phyloP scores from a whole-genome alignment of 345 rosid species.

The Eucalyptus pauciflora region DNA sequence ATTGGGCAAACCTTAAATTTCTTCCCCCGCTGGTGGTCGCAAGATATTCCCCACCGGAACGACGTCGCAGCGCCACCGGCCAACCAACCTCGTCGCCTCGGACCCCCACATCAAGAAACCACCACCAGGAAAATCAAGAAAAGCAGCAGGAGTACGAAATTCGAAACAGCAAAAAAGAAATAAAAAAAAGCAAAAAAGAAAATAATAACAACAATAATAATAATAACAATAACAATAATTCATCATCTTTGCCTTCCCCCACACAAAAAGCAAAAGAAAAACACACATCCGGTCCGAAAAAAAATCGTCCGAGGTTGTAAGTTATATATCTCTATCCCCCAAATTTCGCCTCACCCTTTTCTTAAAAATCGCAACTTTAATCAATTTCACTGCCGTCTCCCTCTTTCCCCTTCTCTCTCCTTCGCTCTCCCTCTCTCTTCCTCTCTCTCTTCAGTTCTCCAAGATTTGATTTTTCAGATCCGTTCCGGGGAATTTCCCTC shows the following conservation, averaged over 20 bases:
- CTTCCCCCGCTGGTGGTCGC: too few species aligned
- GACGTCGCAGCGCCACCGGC: background rate
- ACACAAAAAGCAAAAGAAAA: background rate
- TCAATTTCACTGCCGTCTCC: background rate
- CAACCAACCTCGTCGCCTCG: too few species aligned
- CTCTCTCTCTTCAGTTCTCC: background rate
- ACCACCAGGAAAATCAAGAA: background rate
- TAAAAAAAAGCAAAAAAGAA: background rate
- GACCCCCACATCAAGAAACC: background rate
- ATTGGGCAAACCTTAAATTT: background rate
- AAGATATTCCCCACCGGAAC: background rate
- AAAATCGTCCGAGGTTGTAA: background rate
- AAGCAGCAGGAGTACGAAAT: background rate
- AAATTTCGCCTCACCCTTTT: background rate
- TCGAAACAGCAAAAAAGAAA: background rate
- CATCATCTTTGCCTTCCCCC: background rate
- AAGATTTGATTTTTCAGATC: background rate
- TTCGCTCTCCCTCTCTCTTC: accelerated
- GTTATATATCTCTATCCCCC: background rate
- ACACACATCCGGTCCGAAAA: background rate
- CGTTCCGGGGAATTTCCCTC: background rate
- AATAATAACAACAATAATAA: too few species aligned
- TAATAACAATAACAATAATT: background rate
- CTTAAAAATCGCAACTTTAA: background rate
- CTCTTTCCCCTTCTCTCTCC: background rate